phyloP scores from a whole-genome alignment of 2,329 filamentous ascomycete species.

The Neonectria hederae region DNA sequence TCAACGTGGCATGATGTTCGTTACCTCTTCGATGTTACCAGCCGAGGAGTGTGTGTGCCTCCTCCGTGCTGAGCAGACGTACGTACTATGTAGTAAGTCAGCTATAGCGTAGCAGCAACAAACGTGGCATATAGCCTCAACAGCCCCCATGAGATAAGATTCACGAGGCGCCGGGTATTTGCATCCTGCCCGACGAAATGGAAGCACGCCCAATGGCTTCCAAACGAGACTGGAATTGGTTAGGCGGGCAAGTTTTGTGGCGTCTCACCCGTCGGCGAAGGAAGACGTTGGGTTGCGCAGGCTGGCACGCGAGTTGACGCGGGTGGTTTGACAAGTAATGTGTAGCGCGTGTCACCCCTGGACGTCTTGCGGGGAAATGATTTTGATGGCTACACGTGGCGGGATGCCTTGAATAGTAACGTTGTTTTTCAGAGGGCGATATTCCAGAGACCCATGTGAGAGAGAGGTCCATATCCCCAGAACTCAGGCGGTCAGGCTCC shows the following conservation, averaged over 20 bases:
- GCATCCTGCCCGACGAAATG: neutral
- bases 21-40: slow-evolving; percentile 4
- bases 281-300: neutral
- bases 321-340: neutral
- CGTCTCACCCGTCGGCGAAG: neutral
- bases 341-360: slow-evolving; percentile 18
- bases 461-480: too few relatives aligned
- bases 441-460: too few relatives aligned
- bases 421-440: neutral
- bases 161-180: neutral
- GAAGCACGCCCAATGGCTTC: neutral
- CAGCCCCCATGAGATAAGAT: neutral
- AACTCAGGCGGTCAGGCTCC: neutral
- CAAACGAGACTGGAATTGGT: neutral
- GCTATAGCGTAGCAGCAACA: neutral
- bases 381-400: slow-evolving; percentile 19
- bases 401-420: neutral
- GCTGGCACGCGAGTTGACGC: neutral
- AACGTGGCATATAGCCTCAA: slow-evolving; percentile 1
- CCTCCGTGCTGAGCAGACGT: neutral
- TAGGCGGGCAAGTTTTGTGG: neutral
- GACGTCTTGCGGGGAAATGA: slow-evolving; percentile 13
- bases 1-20: slow-evolving; percentile 29
- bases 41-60: neutral
- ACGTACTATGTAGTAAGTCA: too few relatives aligned